Conservation (phyloP, 345 rosid species). For the Salix dunnii region DNA sequence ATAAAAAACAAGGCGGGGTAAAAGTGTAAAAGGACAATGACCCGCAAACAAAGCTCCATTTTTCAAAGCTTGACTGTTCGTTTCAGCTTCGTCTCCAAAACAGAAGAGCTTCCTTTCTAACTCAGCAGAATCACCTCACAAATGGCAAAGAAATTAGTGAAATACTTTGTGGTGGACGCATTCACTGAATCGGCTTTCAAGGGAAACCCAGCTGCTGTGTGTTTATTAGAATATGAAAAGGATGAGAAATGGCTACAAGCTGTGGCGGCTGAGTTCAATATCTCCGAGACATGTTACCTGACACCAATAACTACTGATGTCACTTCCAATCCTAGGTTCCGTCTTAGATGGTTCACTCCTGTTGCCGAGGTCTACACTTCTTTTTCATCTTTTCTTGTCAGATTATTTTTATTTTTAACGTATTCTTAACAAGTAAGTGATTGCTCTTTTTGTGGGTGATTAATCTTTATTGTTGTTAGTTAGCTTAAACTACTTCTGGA, state of each 20-base stretch:
- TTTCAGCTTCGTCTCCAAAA: too few relatives aligned
- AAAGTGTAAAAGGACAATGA: too few relatives aligned
- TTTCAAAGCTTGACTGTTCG: too few relatives aligned
- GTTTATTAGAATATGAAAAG: constrained; percentile 58
- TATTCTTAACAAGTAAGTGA: not conserved
- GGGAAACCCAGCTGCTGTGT: constrained; percentile 86
- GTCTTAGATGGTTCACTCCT: constrained; percentile 26
- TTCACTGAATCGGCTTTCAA: constrained; percentile 67
- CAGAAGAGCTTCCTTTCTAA: too few relatives aligned
- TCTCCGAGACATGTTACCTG: constrained; percentile 15
- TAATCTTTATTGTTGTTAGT: too few relatives aligned
- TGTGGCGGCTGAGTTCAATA: constrained; percentile 28
- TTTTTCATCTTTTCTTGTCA: not conserved
- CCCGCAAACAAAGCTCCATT: too few relatives aligned
- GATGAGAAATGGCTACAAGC: constrained; percentile 67
- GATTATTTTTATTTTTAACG: too few relatives aligned
- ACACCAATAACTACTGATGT: not conserved
- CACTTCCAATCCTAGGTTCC: constrained; percentile 19
- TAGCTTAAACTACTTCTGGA: too few relatives aligned
- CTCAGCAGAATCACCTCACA: too few relatives aligned
- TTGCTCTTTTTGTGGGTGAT: not conserved
- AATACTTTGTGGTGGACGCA: constrained; percentile 53
- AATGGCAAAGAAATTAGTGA: not conserved
- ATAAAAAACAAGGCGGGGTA: too few relatives aligned
- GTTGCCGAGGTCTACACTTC: constrained; percentile 13